Evolutionary conservation across 805 yeast genomes (phyloP), one percentile per base, ranked within the genome.

Genomic region (Candida stauntonica): DNA sequence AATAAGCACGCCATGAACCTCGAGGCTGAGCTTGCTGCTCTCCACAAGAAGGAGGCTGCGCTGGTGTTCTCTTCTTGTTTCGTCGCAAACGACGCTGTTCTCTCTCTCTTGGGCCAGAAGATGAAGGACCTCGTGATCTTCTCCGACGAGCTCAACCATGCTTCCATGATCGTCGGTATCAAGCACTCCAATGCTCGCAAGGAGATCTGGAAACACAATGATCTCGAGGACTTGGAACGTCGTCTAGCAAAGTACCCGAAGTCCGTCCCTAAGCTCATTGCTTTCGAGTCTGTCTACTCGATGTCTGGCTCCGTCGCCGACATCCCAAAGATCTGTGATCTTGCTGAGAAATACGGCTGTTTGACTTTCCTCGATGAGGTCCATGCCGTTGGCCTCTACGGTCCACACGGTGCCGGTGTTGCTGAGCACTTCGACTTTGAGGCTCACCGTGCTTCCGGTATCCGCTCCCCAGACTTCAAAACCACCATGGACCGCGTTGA

Each of bases 361-460:
- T 66, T 93, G 54, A 93, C 99, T 21, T 93, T 93, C 64, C 71
- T 93, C 61, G 99, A 93, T 62, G 99, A 93, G 65, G 99, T 93
- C 27, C 99, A 93, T 58, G 98, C 99, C 26, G 98, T 93, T 33
- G 99, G 99, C 39, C 76, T 93, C 81, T 93, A 93, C 60, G 99
- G 99, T 55, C 98, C 99, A 44, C 96, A 86, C 55, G 99, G 99
- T 59, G 99, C 96, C 24, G 99, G 99, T 67, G 98, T 93, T 39
- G 96, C 98, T 33, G 99, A 93, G 65, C 99, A 93, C 62, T 71
- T 84, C 55, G 86, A 93, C 65, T 93, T 88, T 53, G 86, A 86
- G 33, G 79, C 80, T 39, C 95, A 91, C 60, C 76, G 86, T 57
- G 60, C 68, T 42, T 62, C 79, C 13, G 93, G 93, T 49, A 67